Evolutionary conservation across 2,329 filamentous ascomycete genomes (phyloP), one percentile per base, ranked within the genome.

Genomic region (Colletotrichum kahawae): DNA sequence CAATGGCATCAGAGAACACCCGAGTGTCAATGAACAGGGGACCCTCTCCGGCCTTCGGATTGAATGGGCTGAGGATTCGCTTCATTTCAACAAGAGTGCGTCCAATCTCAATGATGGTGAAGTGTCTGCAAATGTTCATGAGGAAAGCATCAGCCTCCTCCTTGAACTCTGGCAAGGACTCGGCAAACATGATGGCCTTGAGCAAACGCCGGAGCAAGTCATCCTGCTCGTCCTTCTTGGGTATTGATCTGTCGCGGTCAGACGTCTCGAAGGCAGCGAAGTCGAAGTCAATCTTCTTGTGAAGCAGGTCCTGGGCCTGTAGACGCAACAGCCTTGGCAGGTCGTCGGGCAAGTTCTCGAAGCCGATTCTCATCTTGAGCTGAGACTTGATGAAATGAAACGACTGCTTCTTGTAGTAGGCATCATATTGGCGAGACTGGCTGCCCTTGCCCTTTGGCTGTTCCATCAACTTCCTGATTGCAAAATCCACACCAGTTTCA

Each of bases 401-500:
- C 0, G 97, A 95, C 84, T 99, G 95, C 81, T 94, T 94, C 86
- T 98, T 98, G 87, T 99, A 98, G 82, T 95, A 97, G 0, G 88
- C 87, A 80, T 98, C 96, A 33, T 87, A 86, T 43, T 94, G 92
- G 78, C 93, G 94, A 73, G 85, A 85, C 74, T 89, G 85, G 48
- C 82, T 85, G 18, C 83, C 85, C 78, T 90, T 91, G 24, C 85
- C 83, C 89, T 94, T 96, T 0, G 95, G 93, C 1, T 91, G 84
- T 81, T 98, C 96, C 87, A 93, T 94, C 60, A 99, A 85, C 83
- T 97, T 98, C 71, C 93, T 92, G 77, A 98, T 94, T 1, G 97
- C 96, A 62, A 95, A 90, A 76, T 98, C 96, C 70, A 98, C 92
- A 14, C 97, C 97, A 63, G 98, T 91, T 67, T 94, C 93, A 6